Base-by-base conservation (phyloP, 1,284 basidiomycete species). In the Fistulina hepatica region DNA sequence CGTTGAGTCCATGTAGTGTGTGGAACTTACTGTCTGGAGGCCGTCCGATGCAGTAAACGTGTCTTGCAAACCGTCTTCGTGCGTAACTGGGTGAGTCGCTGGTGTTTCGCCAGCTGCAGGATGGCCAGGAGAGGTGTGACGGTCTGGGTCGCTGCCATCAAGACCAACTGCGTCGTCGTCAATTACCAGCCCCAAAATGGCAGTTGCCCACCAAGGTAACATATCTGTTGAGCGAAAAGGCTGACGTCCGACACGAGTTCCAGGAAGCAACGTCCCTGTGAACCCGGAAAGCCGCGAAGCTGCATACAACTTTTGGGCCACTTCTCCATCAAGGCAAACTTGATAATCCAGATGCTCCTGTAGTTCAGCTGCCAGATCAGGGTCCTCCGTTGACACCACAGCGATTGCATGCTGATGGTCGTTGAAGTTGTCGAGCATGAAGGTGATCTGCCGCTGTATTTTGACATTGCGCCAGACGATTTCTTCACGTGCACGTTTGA, bases 381-480 rank as follows among this genome's bases (percentile, higher is more conserved):
- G 34, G 28, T 32, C 19, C 2, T 6, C 6, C 16, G 37, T 16
- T 2, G 39, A 12, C 22, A 15, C 35, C 2, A 28, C 16, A 16
- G 41, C n/a, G 17, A 42, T 42, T 2, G 36, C 41, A 6, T 24
- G 11, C 19, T 34, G 39, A n/a, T 31, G 36, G 11, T 42, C 41
- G 16, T 32, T n/a, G 33, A 38, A 37, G 6, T 42, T 37, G 16
- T 42, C 37, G 15, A 32, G 2, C 21, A 46, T 27, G n/a, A 15
- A 41, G 7, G 45, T 44, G n/a, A 46, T 24, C 3, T 44, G 8
- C 3, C 43, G 42, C 2, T 21, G 13, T 12, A 46, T 44, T 13
- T 46, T 43, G 5, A 46, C 45, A 22, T 46, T 42, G 2, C 41
- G 26, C 1, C 45, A 23, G 2, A 13, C 9, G 13, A 26, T 35